Evolutionary conservation across 805 yeast species (phyloP), one percentile per base, ranked within the genome.

Genomic region (Torulaspora franciscae): DNA sequence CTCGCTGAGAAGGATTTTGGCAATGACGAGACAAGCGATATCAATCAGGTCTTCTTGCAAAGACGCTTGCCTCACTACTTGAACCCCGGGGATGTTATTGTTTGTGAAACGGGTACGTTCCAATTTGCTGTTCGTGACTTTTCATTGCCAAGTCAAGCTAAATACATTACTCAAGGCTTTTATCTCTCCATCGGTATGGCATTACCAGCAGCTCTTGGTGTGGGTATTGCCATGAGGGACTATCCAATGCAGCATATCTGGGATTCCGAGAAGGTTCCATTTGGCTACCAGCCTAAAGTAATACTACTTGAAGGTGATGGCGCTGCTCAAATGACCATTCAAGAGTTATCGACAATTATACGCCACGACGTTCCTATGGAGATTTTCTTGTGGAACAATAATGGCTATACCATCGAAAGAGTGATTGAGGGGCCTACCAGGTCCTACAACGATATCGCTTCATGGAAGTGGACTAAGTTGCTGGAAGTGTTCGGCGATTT

Each of bases 261-360:
- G 34, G 68, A 70, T 5, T 25, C 37, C 3, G 30, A 36, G n/a
- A 32, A 37, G 3, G 32, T 54, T 28, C 46, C 48, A 13, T 51
- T 55, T 9, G 56, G 57, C 32, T 59, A 58, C 29, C 41, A 56
- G 2, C 74, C 81, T 26, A 76, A 95, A 56, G 72, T 89, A 37
- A 71, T 87, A 15, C 69, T 89, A 19, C 67, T 87, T 13, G 89
- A 85, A 70, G 96, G 97, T 45, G 97, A 90, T 63, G 97, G 97
- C 1, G 82, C 95, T 2, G 91, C 96, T 2, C 95, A 87, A 69
- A 85, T 90, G 95, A 88, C 96, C 4, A 72, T 84, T 44, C 96
- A 90, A 71, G 97, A 90, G 60, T 65, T 82, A 40, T 77, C 87
- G 0, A 73, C 86, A 2, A 78, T 76, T 58, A 63, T 84, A 32